phyloP scores from a whole-genome alignment of 768 basidiomycete species.

The Calocybe gangraenosa region DNA sequence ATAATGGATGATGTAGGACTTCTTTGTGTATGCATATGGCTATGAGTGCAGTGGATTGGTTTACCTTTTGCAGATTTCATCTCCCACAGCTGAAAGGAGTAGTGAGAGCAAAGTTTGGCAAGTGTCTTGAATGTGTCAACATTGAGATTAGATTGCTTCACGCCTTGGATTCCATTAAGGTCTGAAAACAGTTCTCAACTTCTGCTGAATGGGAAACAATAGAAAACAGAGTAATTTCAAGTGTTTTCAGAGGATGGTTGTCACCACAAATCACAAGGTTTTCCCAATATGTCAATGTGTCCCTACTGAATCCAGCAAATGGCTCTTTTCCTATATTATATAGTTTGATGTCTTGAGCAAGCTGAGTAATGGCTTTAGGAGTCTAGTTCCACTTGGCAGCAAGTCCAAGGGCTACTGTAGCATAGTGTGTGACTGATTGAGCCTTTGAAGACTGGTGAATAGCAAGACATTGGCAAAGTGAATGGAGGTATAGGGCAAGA shows the following conservation, averaged over 20 bases:
- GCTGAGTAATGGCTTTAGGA: background rate
- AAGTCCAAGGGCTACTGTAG: background rate
- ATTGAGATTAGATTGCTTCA: conserved; percentile 14
- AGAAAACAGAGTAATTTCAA: conserved; percentile 18
- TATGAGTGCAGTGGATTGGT: conserved; percentile 12
- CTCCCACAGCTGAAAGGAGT: conserved; percentile 5
- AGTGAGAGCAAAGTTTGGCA: conserved; percentile 15
- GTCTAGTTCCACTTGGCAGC: background rate
- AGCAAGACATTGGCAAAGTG: conserved; percentile 27
- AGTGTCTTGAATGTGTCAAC: conserved; percentile 14
- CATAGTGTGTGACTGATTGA: too few species aligned
- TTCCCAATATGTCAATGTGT: background rate
- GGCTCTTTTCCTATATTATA: background rate
- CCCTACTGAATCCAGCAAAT: background rate
- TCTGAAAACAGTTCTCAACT: conserved; percentile 22
- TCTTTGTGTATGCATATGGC: conserved; percentile 20
- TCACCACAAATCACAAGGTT: background rate
- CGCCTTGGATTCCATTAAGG: conserved; percentile 17
- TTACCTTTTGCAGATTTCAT: conserved; percentile 2
- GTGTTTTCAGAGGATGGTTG: conserved; percentile 7
- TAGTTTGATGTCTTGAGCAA: background rate
- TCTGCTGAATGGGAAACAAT: conserved; percentile 19
- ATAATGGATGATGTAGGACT: too few species aligned
- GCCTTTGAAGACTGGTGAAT: conserved; percentile 4
- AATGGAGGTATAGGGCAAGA: conserved; percentile 27